Conservation (phyloP, 768 basidiomycete genomes). For the Mycena vulgaris region DNA sequence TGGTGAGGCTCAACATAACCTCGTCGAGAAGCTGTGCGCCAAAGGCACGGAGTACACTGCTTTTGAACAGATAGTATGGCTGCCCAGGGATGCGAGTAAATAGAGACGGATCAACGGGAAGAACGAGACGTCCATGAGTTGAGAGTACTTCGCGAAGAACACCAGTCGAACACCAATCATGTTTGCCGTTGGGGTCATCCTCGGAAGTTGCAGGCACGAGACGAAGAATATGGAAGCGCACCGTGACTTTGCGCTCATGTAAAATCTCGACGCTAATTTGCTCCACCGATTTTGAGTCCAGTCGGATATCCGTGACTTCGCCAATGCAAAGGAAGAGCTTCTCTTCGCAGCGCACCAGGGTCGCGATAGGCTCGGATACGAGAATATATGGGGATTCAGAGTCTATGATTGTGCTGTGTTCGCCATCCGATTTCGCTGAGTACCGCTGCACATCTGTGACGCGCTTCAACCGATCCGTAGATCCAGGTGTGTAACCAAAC, state of each 20-base stretch:
- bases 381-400: conserved; percentile 23
- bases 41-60: conserved; percentile 39
- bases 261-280: conserved; percentile 38
- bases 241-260: conserved; percentile 36
- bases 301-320: conserved; percentile 43
- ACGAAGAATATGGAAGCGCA: conserved; percentile 44
- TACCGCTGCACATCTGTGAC: conserved; percentile 3
- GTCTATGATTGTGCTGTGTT: background rate
- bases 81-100: conserved; percentile 20
- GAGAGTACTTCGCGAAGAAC: conserved; percentile 3
- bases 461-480: conserved; percentile 1
- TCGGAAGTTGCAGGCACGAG: conserved; percentile 37
- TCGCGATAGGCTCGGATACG: conserved; percentile 45
- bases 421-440: background rate
- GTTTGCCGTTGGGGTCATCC: conserved; percentile 37
- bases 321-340: conserved; percentile 47
- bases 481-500: background rate
- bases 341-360: conserved; percentile 41
- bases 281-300: conserved; percentile 38
- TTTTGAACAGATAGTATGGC: conserved; percentile 46
- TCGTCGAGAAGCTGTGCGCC: conserved; percentile 38
- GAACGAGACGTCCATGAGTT: conserved; percentile 41
- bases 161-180: conserved; percentile 47
- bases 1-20: conserved; percentile 32
- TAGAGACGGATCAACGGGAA: conserved; percentile 44